phyloP scores from a whole-genome alignment of 345 rosid species.

The Ailanthus altissimus region DNA sequence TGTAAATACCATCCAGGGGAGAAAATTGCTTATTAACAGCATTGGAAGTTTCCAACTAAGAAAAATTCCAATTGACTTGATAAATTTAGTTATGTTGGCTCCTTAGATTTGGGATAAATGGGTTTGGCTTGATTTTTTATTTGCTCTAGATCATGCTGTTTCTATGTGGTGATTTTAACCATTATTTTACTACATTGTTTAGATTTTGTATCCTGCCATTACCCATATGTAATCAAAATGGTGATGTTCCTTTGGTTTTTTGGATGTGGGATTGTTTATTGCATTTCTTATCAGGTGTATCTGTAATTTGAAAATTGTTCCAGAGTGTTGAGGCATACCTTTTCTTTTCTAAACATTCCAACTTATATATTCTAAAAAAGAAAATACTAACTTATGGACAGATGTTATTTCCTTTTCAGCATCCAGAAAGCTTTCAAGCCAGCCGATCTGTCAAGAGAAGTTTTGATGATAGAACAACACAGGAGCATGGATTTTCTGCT shows the following conservation, averaged over 20 bases:
- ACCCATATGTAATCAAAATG: neutral
- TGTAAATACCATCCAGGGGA: neutral
- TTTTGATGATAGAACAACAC: slow-evolving; percentile 22
- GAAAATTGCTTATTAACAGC: neutral
- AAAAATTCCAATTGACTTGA: neutral
- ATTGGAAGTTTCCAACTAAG: neutral
- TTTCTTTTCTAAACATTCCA: neutral
- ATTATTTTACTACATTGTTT: neutral
- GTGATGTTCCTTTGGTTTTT: neutral
- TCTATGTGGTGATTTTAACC: neutral
- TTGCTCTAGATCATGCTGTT: neutral
- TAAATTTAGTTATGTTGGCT: neutral
- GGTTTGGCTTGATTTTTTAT: neutral
- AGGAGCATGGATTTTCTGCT: slow-evolving; percentile 32
- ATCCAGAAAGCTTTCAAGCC: slow-evolving; percentile 32
- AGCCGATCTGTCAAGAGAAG: slow-evolving; percentile 29
- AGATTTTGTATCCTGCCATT: neutral
- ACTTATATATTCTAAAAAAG: neutral
- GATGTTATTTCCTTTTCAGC: slow-evolving; percentile 31
- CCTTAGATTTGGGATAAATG: neutral
- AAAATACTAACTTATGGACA: neutral
- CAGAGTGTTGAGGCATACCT: neutral
- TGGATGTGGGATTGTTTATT: neutral
- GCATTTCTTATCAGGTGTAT: neutral
- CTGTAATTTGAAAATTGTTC: neutral